Evolutionary conservation across 2,329 filamentous ascomycete species (phyloP).

Genomic region (Cryoendolithus antarcticus): DNA sequence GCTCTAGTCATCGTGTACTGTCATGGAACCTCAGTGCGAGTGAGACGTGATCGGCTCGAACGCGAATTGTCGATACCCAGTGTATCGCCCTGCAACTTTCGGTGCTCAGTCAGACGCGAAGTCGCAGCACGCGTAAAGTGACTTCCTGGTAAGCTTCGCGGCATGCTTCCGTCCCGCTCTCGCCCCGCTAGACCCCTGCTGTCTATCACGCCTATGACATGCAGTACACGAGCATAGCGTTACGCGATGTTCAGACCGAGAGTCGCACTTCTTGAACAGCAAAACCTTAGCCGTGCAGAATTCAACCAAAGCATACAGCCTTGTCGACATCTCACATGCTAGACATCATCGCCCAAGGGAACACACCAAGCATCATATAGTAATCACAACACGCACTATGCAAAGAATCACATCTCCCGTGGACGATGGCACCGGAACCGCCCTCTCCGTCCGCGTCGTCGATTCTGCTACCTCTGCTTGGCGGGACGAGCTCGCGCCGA

Average conservation of each 20-base stretch:
- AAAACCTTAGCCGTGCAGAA: slow-evolving; percentile 1
- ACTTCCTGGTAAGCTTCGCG: no score
- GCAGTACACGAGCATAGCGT: no score
- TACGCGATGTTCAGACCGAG: neutral
- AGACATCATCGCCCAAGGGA: neutral
- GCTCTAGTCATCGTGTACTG: neutral
- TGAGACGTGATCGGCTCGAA: neutral
- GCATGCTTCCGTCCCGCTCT: no score
- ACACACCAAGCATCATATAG: slow-evolving; percentile 5
- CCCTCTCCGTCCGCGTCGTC: slow-evolving; percentile 18
- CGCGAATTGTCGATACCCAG: no score
- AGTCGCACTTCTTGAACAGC: neutral
- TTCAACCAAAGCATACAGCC: neutral
- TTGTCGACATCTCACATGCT: neutral
- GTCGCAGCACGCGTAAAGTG: neutral
- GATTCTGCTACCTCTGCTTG: slow-evolving; percentile 19
- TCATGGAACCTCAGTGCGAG: neutral
- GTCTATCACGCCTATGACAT: no score
- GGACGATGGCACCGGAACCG: slow-evolving; percentile 16
- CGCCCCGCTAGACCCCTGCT: no score
- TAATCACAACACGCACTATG: slow-evolving; percentile 5
- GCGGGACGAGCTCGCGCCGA: slow-evolving; percentile 21
- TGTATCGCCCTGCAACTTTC: no score
- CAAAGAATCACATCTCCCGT: slow-evolving; percentile 1
- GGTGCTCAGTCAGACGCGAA: neutral